Evolutionary conservation across 1,284 basidiomycete genomes (phyloP), one percentile per base, ranked within the genome.

Genomic region (Ceratobasidium sp.): DNA sequence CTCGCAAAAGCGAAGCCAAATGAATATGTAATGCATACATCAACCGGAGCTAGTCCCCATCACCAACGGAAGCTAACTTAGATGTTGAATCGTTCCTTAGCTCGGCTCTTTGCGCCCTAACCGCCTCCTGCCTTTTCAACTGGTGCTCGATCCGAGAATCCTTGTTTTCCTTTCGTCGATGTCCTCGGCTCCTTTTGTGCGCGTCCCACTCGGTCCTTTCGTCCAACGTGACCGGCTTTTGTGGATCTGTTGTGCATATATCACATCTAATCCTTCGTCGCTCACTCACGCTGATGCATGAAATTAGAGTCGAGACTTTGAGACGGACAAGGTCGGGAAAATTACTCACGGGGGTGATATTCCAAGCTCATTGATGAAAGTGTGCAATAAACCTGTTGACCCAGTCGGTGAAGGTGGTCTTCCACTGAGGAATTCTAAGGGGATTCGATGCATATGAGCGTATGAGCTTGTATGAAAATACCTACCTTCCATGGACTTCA

Each of bases 161-260:
- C n/a, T 22, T 35, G 25, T 20, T 54, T 31, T 40, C 50, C 22
- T 55, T 67, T 31, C 64, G 31, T 72, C 82, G 82, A 76, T 95
- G 93, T 4, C 78, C 69, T 55, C 85, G 86, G 27, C 87, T 88
- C 45, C 79, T 80, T 40, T 82, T 75, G 77, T 96, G 94, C 0
- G 76, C 78, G 0, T 84, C 82, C 87, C 91, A 92, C 71, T 89
- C 84, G 13, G 79, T 77, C 2, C 86, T 86, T 76, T 86, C 84
- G 62, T 90, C 86, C 13, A 97, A 82, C 83, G 94, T 89, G 67
- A 92, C 82, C 0, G 95, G 94, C 29, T 83, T 79, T 1, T 80
- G 77, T 0, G 81, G 75, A 70, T 93, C 82, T 3, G 76, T 73
- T 0, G 93, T 94, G 76, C 95, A 98, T 1, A 84, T 75, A 0